Conservation (phyloP, 2,329 filamentous ascomycete genomes). For the Cladophialophora bantiana region DNA sequence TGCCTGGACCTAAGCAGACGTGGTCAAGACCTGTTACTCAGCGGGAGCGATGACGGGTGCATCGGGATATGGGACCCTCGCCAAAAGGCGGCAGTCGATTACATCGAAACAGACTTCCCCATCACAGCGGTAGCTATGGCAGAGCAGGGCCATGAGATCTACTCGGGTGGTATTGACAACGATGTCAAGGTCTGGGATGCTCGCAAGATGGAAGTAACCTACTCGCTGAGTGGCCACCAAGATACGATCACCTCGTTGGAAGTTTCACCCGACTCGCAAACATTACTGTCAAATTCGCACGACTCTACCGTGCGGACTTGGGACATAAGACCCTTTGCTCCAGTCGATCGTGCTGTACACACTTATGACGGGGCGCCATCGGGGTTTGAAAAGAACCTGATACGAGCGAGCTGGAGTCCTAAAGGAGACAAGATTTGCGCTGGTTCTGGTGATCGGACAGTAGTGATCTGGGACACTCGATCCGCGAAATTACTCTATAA, state of each 20-base stretch:
- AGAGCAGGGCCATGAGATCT: constrained; percentile 94
- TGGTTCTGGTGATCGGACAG: constrained; percentile 87
- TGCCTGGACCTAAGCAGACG: constrained; percentile 85
- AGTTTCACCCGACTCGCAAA: constrained; percentile 92
- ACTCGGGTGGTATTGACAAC: constrained; percentile 93
- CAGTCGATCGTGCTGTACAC: constrained; percentile 80
- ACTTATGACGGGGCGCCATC: constrained; percentile 91
- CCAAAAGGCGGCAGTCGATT: constrained; percentile 84
- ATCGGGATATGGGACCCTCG: constrained; percentile 97
- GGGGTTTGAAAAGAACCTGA: constrained; percentile 89
- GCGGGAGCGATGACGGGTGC: constrained; percentile 89
- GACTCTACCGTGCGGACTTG: constrained; percentile 93
- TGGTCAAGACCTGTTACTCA: constrained; percentile 88
- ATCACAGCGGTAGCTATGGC: constrained; percentile 91
- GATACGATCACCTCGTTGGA: constrained; percentile 91
- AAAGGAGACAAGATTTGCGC: constrained; percentile 86
- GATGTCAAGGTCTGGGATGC: constrained; percentile 98
- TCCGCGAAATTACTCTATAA: constrained; percentile 94
- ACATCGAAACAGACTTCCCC: constrained; percentile 89
- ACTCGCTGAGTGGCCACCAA: constrained; percentile 85
- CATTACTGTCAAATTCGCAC: constrained; percentile 88
- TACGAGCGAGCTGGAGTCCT: constrained; percentile 87
- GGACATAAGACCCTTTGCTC: constrained; percentile 95
- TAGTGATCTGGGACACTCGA: constrained; percentile 87
- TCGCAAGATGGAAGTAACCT: constrained; percentile 86